Base-by-base conservation (phyloP, 139 green algal species). In the Zygnema cylindricum region DNA sequence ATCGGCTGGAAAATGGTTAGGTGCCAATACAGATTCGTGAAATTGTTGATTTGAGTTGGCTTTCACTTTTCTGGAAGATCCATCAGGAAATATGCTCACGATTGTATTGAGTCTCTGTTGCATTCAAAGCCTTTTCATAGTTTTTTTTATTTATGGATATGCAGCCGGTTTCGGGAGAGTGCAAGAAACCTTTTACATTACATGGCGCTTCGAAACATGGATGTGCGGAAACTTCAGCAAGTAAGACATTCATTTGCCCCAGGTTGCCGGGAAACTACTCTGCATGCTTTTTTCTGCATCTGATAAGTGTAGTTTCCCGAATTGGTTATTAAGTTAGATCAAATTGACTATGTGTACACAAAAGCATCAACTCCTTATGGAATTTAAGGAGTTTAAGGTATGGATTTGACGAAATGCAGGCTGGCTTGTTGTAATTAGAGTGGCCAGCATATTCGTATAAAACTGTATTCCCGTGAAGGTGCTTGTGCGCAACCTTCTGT, bases 131-230 rank as follows among this genome's bases (percentile, higher is more conserved):
- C 3, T 81, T 86, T 30, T 81, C 79, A 77, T 40, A 22, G 25
- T 49, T 36, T 82, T 76, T 35, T 49, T 23, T 71, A 36, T 54
- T 21, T 7, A 25, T 38, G 54, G 7, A 41, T 49, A 77, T 79
- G 71, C 83, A 88, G 83, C 16, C 83, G 83, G 30, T 84, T 77
- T 35, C 83, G 69, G 35, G 69, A 88, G 33, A 84, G 69, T 2
- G 83, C 83, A 32, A 43, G 69, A 43, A 88, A 88, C 54, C 83
- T 88, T 75, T 36, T 88, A 25, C 83, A 88, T 22, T 88, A 88
- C 36, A 85, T 88, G 69, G 83, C 83, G 21, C 83, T 88, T 33
- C 83, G 83, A 63, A 88, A 88, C 54, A 55, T 57, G 11, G 83
- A 88, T 69, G n/a, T 88, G 35, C 83, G 83, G 11, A 49, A 83